Percentiles rank a stretch among this genome's conserved stretches.
phyloP scores from a whole-genome alignment of 768 basidiomycete genomes.

The Favolaschia claudopus region DNA sequence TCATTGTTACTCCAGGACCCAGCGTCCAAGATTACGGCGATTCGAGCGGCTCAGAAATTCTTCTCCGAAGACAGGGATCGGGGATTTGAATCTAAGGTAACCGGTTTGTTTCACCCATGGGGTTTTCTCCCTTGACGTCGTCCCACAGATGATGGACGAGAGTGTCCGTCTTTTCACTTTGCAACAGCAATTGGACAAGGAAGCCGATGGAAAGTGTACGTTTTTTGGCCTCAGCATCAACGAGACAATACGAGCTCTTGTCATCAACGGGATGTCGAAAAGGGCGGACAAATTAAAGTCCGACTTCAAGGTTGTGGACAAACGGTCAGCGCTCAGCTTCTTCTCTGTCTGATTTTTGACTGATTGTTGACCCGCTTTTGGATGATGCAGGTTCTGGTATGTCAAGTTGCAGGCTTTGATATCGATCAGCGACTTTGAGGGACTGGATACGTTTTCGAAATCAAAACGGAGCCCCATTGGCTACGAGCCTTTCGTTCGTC shows the following conservation, averaged over 20 bases:
- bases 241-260: conserved; percentile 81
- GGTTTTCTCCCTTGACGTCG: not conserved
- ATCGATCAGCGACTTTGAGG: conserved; percentile 83
- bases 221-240: conserved; percentile 89
- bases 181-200: conserved; percentile 91
- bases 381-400: conserved; percentile 83
- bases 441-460: conserved; percentile 84
- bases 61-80: conserved; percentile 96
- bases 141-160: conserved; percentile 89
- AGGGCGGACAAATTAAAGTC: conserved; percentile 87
- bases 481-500: conserved; percentile 88
- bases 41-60: conserved; percentile 89
- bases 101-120: not conserved
- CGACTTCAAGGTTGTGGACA: conserved; percentile 96
- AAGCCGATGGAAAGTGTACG: conserved; percentile 75
- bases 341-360: not conserved
- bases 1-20: conserved; percentile 69
- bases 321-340: conserved; percentile 66
- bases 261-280: conserved; percentile 83
- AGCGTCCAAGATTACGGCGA: conserved; percentile 68
- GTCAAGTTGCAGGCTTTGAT: conserved; percentile 87
- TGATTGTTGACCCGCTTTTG: conserved; percentile 5
- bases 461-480: conserved; percentile 94
- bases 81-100: conserved; percentile 88
- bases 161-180: conserved; percentile 70